Conservation (phyloP, 31 red algal genomes). For the Odonthalia washingtoniensis region DNA sequence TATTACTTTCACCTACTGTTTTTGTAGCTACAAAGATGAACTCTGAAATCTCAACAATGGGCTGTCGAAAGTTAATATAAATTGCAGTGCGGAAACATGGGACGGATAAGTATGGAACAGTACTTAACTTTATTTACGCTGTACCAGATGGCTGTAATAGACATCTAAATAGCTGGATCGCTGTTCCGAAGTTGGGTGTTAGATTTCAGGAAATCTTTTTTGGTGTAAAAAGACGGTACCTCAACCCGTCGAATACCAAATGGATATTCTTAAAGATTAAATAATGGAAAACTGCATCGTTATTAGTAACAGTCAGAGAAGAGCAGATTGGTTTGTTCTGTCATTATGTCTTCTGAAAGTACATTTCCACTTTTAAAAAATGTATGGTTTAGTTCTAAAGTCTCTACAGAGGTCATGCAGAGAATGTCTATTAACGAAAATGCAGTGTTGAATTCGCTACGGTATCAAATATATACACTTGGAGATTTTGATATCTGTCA, state of each 20-base stretch:
- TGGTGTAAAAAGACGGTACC: no score
- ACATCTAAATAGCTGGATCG: not conserved
- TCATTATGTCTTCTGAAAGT: not conserved
- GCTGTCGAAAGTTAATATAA: not conserved
- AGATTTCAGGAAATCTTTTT: no score
- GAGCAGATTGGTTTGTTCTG: constrained; percentile 7
- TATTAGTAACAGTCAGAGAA: not conserved
- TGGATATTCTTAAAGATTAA: no score
- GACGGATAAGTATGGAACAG: constrained; percentile 31
- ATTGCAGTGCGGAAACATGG: constrained; percentile 49
- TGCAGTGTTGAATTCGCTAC: not conserved
- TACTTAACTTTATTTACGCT: constrained; percentile 45
- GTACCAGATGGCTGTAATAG: not conserved
- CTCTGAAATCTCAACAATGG: not conserved
- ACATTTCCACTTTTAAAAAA: not conserved
- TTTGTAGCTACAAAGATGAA: not conserved
- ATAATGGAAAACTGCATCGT: no score
- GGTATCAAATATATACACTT: not conserved
- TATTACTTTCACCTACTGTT: not conserved
- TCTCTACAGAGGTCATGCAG: constrained; percentile 36
- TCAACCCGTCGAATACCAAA: no score
- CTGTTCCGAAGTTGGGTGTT: no score
- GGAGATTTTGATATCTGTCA: constrained; percentile 17
- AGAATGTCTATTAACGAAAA: not conserved
- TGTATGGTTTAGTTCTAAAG: constrained; percentile 16